These are phyloP conservation scores for Globisporangium heterothallicum DNA, from an alignment of 352 stramenopile genomes.

Conservation along the genomic window DNA sequence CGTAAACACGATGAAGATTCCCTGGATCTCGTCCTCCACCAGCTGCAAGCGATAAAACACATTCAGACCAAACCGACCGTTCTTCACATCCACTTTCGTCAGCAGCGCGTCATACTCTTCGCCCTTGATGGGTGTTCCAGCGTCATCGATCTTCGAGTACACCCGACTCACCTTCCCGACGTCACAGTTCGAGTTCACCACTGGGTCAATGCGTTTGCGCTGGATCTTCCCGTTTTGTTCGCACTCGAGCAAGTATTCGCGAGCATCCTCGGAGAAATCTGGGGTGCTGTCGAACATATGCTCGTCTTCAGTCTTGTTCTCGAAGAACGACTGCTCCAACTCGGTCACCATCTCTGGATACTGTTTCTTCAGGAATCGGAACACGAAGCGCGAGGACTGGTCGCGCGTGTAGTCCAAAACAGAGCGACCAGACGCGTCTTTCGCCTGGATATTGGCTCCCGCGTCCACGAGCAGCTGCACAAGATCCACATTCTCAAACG, in stretches of 20 bases:
- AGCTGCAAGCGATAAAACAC: conserved; percentile 75
- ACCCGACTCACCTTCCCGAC: conserved; percentile 52
- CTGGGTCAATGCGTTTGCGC: conserved; percentile 31
- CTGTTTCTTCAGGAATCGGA: conserved; percentile 36
- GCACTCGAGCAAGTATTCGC: conserved; percentile 42
- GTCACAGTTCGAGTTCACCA: conserved; percentile 52
- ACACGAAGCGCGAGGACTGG: conserved; percentile 53
- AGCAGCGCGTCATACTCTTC: conserved; percentile 52
- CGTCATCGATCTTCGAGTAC: conserved; percentile 21
- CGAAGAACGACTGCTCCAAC: conserved; percentile 26
- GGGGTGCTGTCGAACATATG: conserved; percentile 26
- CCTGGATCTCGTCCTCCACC: conserved; percentile 63
- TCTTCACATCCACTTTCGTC: conserved; percentile 75
- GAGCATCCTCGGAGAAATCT: conserved; percentile 42
- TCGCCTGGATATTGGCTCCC: conserved; percentile 29
- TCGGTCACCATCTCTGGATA: conserved; percentile 24
- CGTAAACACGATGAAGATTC: conserved; percentile 68
- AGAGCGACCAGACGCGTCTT: conserved; percentile 33
- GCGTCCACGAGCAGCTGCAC: conserved; percentile 39
- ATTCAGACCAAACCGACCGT: conserved; percentile 64
- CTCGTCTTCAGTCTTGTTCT: conserved; percentile 16
- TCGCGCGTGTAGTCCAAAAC: conserved; percentile 47
- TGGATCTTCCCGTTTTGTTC: conserved; percentile 52
- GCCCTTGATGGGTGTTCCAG: conserved; percentile 19
- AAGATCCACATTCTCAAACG: conserved; percentile 57